A percentile compares a stretch with the other conserved stretches of the same genome.
Evolutionary conservation across 208 protist genomes (phyloP).

Genomic region (Leptomonas pyrrhocoris): DNA sequence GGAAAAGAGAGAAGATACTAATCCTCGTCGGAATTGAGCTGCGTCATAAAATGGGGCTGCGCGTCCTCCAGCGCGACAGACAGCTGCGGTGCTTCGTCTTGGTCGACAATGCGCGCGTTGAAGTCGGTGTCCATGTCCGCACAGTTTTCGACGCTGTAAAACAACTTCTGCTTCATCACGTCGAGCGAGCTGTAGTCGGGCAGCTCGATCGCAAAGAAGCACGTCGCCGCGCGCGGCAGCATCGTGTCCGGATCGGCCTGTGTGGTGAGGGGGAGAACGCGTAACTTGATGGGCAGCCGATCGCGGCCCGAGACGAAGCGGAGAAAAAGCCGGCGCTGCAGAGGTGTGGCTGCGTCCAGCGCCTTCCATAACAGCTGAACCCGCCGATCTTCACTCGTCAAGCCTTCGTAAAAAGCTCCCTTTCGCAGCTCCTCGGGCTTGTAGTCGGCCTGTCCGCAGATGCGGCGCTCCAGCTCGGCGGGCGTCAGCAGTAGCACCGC

Average conservation of each 20-base stretch:
- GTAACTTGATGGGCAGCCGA: conserved; percentile 87
- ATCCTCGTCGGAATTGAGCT: conserved; percentile 23
- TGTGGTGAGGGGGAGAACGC: conserved; percentile 71
- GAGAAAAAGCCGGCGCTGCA: conserved; percentile 88
- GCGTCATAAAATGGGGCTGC: conserved; percentile 17
- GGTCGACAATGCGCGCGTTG: conserved; percentile 76
- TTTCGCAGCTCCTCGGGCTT: conserved; percentile 83
- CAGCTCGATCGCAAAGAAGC: conserved; percentile 96
- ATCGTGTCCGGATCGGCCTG: conserved; percentile 83
- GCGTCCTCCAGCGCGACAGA: conserved; percentile 59
- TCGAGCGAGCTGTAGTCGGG: conserved; percentile 94
- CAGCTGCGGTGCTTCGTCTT: conserved; percentile 81
- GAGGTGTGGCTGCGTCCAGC: conserved; percentile 81
- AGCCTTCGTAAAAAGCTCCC: conserved; percentile 82
- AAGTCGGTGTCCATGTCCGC: conserved; percentile 95
- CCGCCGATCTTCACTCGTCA: conserved; percentile 77
- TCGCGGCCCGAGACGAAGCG: conserved; percentile 92
- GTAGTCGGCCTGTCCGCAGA: conserved; percentile 93
- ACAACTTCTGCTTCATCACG: conserved; percentile 93
- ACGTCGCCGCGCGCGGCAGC: conserved; percentile 94
- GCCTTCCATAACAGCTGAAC: conserved; percentile 92
- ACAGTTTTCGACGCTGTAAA: conserved; percentile 96
- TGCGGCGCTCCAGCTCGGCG: conserved; percentile 82
- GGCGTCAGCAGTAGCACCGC: conserved; percentile 85
- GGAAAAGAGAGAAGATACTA: conserved; percentile 9